Base-by-base conservation (phyloP, 208 protist genomes). In the Trypanosoma theileri region DNA sequence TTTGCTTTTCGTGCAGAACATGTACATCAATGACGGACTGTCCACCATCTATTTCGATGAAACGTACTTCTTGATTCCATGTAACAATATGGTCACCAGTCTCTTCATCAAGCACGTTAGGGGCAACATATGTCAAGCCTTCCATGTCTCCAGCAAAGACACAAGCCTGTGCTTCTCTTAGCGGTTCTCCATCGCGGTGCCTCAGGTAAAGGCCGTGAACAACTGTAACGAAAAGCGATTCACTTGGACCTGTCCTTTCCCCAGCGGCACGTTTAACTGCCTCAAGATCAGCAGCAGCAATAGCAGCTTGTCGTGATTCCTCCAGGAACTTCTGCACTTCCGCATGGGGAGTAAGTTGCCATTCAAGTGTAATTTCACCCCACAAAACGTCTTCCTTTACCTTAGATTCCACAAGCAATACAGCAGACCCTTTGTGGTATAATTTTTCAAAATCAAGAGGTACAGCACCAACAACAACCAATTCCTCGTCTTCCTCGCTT, bases 1-100 rank as follows among this genome's bases (percentile, higher is more conserved):
- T 74, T 54, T 75, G 59, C 11, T 73, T 83, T 46, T 88, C 78
- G 48, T 92, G 81, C 71, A 86, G 80, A 17, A 79, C 82, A 3
- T 84, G 64, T 46, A 93, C 77, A 26, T 92, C 88, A 12, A 96
- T 59, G 6, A 72, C 52, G 2, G 75, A 71, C 58, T 88, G 68
- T 54, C 61, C 50, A 22, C 58, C 64, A 28, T 87, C 69, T 21
- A 93, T 74, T 40, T 85, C 90, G 44, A 95, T 88, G 69, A 95
- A 95, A 51, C 85, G 90, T 41, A 95, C 82, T 80, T 95, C 87
- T 66, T 95, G 90, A 74, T 93, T 93, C 88, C 90, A 95, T 58
- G 64, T 80, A 48, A 92, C 77, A 55, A 93, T 66, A 59, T 81
- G 63, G 21, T 71, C 79, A 54, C 46, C 55, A 13, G 81, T 74